Evolutionary conservation across 2,329 filamentous ascomycete species (phyloP), one percentile per base, ranked within the genome.

Genomic region (Botrytis byssoidea): DNA sequence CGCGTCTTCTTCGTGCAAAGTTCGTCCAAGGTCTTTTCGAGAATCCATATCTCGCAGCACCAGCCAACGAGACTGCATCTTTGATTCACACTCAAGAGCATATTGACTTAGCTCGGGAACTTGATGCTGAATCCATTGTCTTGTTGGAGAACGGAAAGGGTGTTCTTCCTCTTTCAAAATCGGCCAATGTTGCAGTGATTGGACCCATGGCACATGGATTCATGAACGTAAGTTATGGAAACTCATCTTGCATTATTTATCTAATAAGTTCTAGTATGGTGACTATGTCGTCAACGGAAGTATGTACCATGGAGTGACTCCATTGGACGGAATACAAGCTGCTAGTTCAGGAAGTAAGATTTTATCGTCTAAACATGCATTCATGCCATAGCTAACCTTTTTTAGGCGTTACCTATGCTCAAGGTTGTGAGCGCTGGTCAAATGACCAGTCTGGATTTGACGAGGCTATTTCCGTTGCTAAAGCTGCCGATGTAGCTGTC

Each of bases 91-190:
- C 88, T 2, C 88, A 86, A 1, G 87, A 92, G 74, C 93, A 95
- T 79, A 87, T 91, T 46, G 83, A 86, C 14, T 82, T 96, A 0
- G 93, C 93, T 4, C 89, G 93, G 37, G 84, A 90, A 72, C 87
- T 98, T 35, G 94, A 93, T 9, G 91, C 90, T 0, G 93, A 97
- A 80, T 93, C 92, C 22, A 93, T 91, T 20, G 91, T 95, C 0
- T 81, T 97, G 71, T 86, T 98, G 57, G 97, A 97, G 83, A 97
- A 98, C 75, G 84, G 87, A 8, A 86, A 88, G 51, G 83, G 85
- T 29, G 82, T 92, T 4, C 84, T 94, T 10, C 92, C 92, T 1
- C 84, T 94, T 40, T 83, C 85, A 75, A 92, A 91, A 79, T 85
- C 87, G 12, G 90, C 90, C n/a, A 89, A 88, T 25, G 85, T 93